Percentiles rank a stretch among this genome's conserved stretches.
These are phyloP conservation scores for Trichoderma koningiopsis DNA, from an alignment of 2,329 filamentous ascomycete species.

Conservation along the genomic window DNA sequence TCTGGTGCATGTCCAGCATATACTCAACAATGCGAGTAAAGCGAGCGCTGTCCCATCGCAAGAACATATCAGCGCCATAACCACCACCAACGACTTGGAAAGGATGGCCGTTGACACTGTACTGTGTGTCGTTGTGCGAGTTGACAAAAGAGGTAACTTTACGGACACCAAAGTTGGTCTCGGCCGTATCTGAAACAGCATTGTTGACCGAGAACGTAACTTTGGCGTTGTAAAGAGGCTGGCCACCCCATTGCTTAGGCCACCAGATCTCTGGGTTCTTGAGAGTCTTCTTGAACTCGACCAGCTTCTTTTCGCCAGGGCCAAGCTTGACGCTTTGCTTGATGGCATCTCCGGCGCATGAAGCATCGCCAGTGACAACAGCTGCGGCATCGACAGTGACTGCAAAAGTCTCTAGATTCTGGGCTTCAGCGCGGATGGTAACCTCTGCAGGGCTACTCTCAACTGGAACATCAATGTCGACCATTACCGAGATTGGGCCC, in stretches of 20 bases:
- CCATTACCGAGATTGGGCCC: constrained; percentile 48
- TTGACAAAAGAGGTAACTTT: constrained; percentile 54
- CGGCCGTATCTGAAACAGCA: constrained; percentile 35
- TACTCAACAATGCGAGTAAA: constrained; percentile 54
- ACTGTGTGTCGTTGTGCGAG: constrained; percentile 55
- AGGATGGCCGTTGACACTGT: constrained; percentile 56
- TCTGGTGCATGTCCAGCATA: constrained; percentile 62
- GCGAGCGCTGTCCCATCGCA: constrained; percentile 55
- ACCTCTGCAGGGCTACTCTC: constrained; percentile 38
- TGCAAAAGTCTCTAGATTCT: constrained; percentile 44
- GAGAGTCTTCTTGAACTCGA: constrained; percentile 41
- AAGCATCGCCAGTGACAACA: constrained; percentile 40
- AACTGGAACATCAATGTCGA: constrained; percentile 40
- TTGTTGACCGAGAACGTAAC: constrained; percentile 37
- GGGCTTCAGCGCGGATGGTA: constrained; percentile 42
- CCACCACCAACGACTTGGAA: constrained; percentile 65
- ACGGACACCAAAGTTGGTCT: constrained; percentile 36
- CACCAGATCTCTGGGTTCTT: constrained; percentile 59
- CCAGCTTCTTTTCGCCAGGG: constrained; percentile 42
- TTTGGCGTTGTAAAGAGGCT: constrained; percentile 51
- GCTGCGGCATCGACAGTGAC: constrained; percentile 43
- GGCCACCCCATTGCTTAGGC: constrained; percentile 61
- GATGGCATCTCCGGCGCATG: constrained; percentile 32
- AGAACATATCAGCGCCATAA: constrained; percentile 63
- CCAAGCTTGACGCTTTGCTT: constrained; percentile 41